Conservation (phyloP, 495 filamentous ascomycete genomes). For the Annulohypoxylon maeteangense region DNA sequence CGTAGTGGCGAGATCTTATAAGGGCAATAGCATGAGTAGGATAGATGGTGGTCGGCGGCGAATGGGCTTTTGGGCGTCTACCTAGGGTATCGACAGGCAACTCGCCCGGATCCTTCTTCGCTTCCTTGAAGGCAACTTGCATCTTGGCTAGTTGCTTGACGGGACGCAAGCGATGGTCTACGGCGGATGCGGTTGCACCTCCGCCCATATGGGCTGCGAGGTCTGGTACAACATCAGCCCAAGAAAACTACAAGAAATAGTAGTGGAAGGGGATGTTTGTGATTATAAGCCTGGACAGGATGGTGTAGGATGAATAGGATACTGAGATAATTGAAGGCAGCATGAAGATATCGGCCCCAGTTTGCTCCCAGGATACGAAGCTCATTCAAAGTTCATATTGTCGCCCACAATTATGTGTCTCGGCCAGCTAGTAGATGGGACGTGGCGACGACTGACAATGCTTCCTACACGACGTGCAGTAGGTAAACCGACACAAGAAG, state of each 20-base stretch:
- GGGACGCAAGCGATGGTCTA: conserved; percentile 60
- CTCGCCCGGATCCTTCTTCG: conserved; percentile 32
- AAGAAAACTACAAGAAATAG: neutral
- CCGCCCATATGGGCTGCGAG: conserved; percentile 39
- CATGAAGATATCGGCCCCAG: neutral
- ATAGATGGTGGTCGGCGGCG: too few species aligned
- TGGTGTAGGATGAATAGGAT: neutral
- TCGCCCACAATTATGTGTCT: neutral
- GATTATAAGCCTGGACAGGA: neutral
- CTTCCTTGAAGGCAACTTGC: conserved; percentile 14
- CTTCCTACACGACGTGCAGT: neutral
- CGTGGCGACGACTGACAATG: neutral
- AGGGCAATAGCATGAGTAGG: neutral
- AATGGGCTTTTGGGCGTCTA: conserved; percentile 11
- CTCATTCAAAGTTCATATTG: neutral
- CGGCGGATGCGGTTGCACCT: conserved; percentile 45
- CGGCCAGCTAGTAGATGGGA: neutral
- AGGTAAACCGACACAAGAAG: neutral
- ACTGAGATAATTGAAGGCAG: neutral
- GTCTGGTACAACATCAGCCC: conserved; percentile 35
- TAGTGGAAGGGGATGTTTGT: neutral
- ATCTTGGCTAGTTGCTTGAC: conserved; percentile 50
- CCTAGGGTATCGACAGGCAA: conserved; percentile 33
- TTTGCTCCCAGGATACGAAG: neutral
- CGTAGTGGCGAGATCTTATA: neutral